A percentile compares a stretch with the other conserved stretches of the same genome.
phyloP scores from a whole-genome alignment of 2,329 filamentous ascomycete species.

The Sporothrix humicola region DNA sequence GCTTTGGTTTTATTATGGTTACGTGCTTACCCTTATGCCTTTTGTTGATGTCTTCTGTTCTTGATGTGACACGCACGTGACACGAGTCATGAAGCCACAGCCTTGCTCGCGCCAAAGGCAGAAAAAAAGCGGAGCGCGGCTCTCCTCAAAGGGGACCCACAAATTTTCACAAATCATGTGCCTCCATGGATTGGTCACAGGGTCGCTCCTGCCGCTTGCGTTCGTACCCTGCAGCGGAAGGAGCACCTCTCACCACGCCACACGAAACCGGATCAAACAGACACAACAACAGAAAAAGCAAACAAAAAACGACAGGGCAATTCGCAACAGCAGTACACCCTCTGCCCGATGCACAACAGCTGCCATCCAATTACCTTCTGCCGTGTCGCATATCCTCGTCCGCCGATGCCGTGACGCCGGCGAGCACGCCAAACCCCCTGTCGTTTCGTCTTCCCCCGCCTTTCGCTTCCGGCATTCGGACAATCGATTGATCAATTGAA shows the following conservation, averaged over 20 bases:
- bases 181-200: neutral
- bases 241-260: constrained; percentile 9
- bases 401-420: constrained; percentile 13
- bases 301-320: no score
- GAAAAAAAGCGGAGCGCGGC: neutral
- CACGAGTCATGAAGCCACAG: neutral
- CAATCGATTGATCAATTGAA: constrained; percentile 5
- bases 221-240: neutral
- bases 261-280: neutral
- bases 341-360: neutral
- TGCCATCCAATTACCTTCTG: neutral
- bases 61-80: neutral
- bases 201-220: neutral
- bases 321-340: neutral
- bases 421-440: neutral
- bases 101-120: neutral
- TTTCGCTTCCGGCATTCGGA: neutral
- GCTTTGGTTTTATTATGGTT: no score
- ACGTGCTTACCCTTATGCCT: no score
- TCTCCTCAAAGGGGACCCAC: neutral
- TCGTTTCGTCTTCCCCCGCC: neutral
- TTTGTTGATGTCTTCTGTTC: neutral
- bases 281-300: constrained; percentile 5
- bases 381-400: neutral
- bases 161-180: constrained; percentile 19